These are phyloP conservation scores for Coemansia sp. DNA, from an alignment of 192 early-diverging fungal species.

Conservation along the genomic window DNA sequence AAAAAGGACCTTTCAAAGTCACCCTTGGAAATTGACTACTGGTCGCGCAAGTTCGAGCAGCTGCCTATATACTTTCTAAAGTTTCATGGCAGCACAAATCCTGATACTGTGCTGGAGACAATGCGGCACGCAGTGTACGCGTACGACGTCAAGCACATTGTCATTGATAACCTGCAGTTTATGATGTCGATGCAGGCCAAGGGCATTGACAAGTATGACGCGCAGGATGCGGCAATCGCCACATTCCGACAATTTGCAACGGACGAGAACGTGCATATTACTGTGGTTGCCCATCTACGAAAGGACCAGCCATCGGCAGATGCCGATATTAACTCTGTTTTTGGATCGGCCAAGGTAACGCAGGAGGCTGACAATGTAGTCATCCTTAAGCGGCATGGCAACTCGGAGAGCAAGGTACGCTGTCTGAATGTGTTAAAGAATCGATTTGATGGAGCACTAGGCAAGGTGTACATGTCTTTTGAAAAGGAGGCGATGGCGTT, in stretches of 20 bases:
- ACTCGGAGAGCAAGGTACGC: conserved; percentile 38
- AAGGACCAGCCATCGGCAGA: conserved; percentile 59
- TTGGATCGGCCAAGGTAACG: conserved; percentile 72
- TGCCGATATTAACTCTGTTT: conserved; percentile 67
- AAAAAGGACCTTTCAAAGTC: conserved; percentile 54
- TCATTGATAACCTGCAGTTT: conserved; percentile 77
- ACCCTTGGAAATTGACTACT: conserved; percentile 57
- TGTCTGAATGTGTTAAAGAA: conserved; percentile 69
- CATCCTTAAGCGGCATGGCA: conserved; percentile 59
- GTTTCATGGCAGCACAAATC: conserved; percentile 70
- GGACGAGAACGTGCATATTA: conserved; percentile 66
- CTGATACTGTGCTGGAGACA: conserved; percentile 62
- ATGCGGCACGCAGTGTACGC: conserved; percentile 68
- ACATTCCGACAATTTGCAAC: conserved; percentile 67
- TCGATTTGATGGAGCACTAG: conserved; percentile 69
- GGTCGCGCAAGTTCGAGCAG: conserved; percentile 66
- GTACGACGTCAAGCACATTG: conserved; percentile 68
- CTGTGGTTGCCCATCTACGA: conserved; percentile 69
- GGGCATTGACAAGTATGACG: conserved; percentile 62
- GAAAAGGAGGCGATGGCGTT: conserved; percentile 33
- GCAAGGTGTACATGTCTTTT: conserved; percentile 56
- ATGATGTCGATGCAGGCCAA: conserved; percentile 69
- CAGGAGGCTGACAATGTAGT: conserved; percentile 78
- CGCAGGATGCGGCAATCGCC: conserved; percentile 66
- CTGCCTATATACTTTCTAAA: conserved; percentile 72